Percentiles rank a stretch among this genome's conserved stretches.
phyloP scores from a whole-genome alignment of 331 rosid species.

The Telfairia occidentalis region DNA sequence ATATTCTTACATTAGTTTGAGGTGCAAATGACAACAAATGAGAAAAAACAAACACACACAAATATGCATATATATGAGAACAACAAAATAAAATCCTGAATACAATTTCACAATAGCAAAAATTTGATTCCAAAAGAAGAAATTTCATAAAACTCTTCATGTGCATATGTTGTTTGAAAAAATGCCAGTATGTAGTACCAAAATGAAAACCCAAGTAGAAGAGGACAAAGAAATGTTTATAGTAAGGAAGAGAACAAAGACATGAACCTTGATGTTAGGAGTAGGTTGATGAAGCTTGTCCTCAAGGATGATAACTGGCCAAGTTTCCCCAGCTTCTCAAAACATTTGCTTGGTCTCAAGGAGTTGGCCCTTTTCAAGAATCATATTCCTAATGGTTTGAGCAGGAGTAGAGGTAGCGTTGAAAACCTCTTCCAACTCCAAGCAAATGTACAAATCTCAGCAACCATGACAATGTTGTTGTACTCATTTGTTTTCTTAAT shows the following conservation, averaged over 20 bases:
- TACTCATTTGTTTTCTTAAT: background rate
- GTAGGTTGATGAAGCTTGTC: constrained; percentile 46
- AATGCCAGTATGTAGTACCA: constrained; percentile 1
- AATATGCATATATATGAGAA: too few relatives aligned
- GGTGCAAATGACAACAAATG: background rate
- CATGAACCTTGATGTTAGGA: constrained; percentile 50
- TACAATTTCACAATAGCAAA: background rate
- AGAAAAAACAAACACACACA: too few relatives aligned
- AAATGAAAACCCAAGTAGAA: background rate
- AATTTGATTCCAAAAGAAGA: background rate
- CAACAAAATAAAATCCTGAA: background rate
- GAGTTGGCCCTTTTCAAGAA: constrained; percentile 59
- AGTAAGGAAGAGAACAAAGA: background rate
- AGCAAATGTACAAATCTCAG: background rate
- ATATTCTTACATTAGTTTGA: background rate
- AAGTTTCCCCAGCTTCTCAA: constrained; percentile 74
- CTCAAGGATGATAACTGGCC: constrained; percentile 61
- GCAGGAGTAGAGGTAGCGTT: constrained; percentile 66
- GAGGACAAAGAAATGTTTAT: background rate
- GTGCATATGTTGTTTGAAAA: constrained; percentile 18
- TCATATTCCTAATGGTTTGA: constrained; percentile 57
- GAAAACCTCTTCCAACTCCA: constrained; percentile 29
- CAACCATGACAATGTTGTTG: background rate
- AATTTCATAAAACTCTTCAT: background rate
- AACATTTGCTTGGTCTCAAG: constrained; percentile 89